Conservation (phyloP, 768 basidiomycete species). For the Suillus occidentalis region DNA sequence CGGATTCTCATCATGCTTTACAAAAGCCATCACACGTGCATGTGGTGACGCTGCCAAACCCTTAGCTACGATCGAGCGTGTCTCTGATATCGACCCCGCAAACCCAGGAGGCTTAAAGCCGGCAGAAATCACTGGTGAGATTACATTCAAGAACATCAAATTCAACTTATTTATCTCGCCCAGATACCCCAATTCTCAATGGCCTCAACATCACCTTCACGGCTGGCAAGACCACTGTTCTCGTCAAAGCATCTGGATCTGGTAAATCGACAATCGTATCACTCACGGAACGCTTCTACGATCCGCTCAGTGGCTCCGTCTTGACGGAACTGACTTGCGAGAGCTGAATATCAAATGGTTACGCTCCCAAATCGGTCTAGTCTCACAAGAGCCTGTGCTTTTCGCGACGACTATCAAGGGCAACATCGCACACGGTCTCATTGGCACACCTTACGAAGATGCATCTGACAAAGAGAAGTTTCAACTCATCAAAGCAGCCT, state of each 20-base stretch:
- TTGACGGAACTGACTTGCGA: constrained; percentile 48
- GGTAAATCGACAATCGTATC: constrained; percentile 43
- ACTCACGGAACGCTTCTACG: constrained; percentile 56
- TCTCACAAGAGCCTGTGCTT: constrained; percentile 50
- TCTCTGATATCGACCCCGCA: constrained; percentile 53
- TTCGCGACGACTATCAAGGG: constrained; percentile 47
- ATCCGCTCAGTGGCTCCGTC: constrained; percentile 44
- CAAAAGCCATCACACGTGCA: constrained; percentile 44
- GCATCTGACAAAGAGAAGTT: constrained; percentile 42
- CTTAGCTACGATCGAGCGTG: constrained; percentile 53
- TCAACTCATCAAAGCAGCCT: constrained; percentile 45
- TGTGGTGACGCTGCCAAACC: constrained; percentile 57
- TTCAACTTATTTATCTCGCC: constrained; percentile 55
- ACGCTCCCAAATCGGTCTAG: constrained; percentile 49
- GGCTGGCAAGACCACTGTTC: constrained; percentile 41
- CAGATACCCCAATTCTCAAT: constrained; percentile 50
- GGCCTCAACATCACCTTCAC: constrained; percentile 40
- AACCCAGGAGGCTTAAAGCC: constrained; percentile 44
- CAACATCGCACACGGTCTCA: constrained; percentile 49
- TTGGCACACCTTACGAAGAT: constrained; percentile 42
- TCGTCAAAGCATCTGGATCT: constrained; percentile 41
- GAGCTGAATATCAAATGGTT: constrained; percentile 51
- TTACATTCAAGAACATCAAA: constrained; percentile 47
- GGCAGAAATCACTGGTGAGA: constrained; percentile 42
- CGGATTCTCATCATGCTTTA: background rate